Base-by-base conservation (phyloP, 805 yeast species). In the Metschnikowia koreensis region DNA sequence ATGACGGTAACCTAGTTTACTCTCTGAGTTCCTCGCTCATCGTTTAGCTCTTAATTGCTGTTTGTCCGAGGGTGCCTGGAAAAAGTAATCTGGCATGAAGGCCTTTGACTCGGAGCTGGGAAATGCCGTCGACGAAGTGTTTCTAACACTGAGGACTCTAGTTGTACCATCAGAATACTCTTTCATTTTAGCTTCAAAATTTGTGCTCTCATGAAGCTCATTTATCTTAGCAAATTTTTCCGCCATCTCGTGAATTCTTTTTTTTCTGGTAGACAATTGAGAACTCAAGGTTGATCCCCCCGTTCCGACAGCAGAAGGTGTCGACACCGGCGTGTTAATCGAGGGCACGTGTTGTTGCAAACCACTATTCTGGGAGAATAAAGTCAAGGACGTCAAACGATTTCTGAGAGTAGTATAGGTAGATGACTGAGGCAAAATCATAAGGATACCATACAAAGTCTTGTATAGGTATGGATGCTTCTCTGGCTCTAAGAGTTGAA, bases 341-440 rank as follows among this genome's bases (percentile, higher is more conserved):
- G 43, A 44, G 7, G 52, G 48, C 8, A 73, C 66, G n/a, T 77
- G 73, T 27, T 39, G 49, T 22, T 46, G 51, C 27, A 41, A 40
- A 16, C 47, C 53, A 29, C 44, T 45, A 38, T 50, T 45, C 13
- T 53, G 58, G 8, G 6, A 81, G 73, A 27, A 87, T 79, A 37
- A 27, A 1, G 60, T 52, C 46, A 59, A 48, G 1, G 88, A 75
- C 46, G 80, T 81, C 46, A 94, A 74, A 53, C 99, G 76, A 61
- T 86, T 88, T 57, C 86, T 86, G 57, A 94, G 75, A 0, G 88
- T 82, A n/a, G 80, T 83, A 65, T 89, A 94, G 0, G 98, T 96
- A 11, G 89, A 80, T 0, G 97, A 89, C 66, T 94, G 99, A 0
- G 99, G 99, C 46, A 94, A 69, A 6, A 94, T 77, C 99, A 94